Base-by-base conservation (phyloP, 805 yeast species). In the Saccharomycopsis javanensis region DNA sequence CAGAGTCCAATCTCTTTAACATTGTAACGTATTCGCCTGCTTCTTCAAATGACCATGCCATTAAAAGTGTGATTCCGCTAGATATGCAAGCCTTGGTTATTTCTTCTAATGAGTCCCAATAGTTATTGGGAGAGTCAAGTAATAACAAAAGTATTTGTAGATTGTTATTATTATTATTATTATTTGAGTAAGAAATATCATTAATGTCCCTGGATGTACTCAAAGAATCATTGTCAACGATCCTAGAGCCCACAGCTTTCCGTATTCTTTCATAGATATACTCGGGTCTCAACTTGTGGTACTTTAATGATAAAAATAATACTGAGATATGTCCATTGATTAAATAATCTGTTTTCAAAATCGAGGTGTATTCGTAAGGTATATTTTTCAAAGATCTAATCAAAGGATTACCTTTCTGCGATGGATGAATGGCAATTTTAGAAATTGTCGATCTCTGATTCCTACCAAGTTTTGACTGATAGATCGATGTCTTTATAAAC, bases 281-380 rank as follows among this genome's bases (percentile, higher is more conserved):
- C 63, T 86, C 92, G 0, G 91, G 89, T 62, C 83, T 85, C 42
- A 87, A 70, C 67, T 85, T 86, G 65, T 85, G 89, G 66, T 86
- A 87, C 54, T 84, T 83, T 52, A 87, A 67, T 0, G 88, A 81
- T 2, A 87, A 72, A 62, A 86, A 85, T 0, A 87, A 63, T 1
- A 85, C 77, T 57, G 78, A 78, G 66, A 80, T 68, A 67, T 78
- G 69, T 31, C 82, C 72, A 57, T 79, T 82, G 15, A 86, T 76
- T 53, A 83, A 74, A 67, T 86, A 87, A 66, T 87, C 95, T 63
- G 73, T 86, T 65, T 69, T 77, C 62, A 70, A 75, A 60, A 5
- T 76, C 72, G 54, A 69, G 67, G 61, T 83, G 72, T 67, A 82
- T 63, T 82, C 79, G 79, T 72, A 81, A 56, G 74, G 78, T 0